Evolutionary conservation across 2,329 filamentous ascomycete species (phyloP), one percentile per base, ranked within the genome.

Genomic region (Amesomyces nigricolor): DNA sequence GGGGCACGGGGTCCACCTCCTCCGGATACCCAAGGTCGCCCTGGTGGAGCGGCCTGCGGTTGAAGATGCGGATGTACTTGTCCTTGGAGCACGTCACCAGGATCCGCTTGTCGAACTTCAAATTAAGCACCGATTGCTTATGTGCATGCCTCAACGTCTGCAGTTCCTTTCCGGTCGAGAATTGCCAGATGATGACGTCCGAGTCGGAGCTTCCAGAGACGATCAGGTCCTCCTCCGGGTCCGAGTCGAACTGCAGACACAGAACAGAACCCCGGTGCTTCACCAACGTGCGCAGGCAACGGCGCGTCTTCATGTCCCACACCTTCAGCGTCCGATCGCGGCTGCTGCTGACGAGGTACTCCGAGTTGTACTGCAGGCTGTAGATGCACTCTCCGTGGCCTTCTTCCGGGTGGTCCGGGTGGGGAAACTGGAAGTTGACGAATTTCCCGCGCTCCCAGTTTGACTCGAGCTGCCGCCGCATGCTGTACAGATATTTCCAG

Each of bases 41-140:
- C 43, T 78, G 75, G 32, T 74, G 73, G n/a, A 96, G 74, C 16
- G 83, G 77, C 16, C 76, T 79, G 5, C 94, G 85, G 68, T 92
- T 97, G 81, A 95, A 99, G 16, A 99, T 85, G 71, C 96, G 96
- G 76, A 99, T 96, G 0, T 87, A 87, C 70, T 91, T 95, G 71
- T 99, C 94, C 70, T 99, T 99, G 47, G 92, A 97, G 66, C 94
- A 97, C 0, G 94, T 99, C 11, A 97, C 90, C 4, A 99, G 78
- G 60, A 95, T 95, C 8, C 89, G 83, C 62, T 89, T 86, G 67
- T 97, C 91, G 63, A 97, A 99, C 58, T 89, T 83, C 54, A 99
- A 83, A 66, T 97, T 97, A 14, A 99, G 76, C 0, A 99, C 91
- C 0, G 92, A 96, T 70, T 99, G 94, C 30, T 78, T 76, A 68